Conservation (phyloP, 345 rosid genomes). For the Kernera saxatilis region DNA sequence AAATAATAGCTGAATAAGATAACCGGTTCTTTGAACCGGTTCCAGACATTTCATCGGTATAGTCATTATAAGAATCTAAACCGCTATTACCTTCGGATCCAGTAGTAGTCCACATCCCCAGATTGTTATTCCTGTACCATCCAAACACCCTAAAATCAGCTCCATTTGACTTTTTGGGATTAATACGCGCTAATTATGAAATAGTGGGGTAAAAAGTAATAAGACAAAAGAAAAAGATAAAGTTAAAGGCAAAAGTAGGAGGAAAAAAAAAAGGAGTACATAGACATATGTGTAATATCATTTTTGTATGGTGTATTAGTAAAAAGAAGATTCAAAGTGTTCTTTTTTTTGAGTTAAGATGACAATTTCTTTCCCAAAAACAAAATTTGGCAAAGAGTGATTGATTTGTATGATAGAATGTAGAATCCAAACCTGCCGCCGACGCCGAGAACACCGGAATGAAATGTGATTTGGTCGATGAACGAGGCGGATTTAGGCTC, state of each 20-base stretch:
- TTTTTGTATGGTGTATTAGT: background rate
- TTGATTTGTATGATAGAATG: background rate
- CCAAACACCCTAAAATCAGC: conserved; percentile 6
- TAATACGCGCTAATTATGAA: background rate
- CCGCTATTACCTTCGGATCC: conserved; percentile 40
- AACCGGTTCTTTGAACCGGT: conserved; percentile 24
- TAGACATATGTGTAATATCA: background rate
- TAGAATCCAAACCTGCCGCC: conserved; percentile 59
- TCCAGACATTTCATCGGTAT: conserved; percentile 51
- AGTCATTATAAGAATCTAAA: conserved; percentile 33
- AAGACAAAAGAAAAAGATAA: conserved; percentile 2
- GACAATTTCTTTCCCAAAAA: background rate
- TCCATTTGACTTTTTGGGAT: conserved; percentile 7
- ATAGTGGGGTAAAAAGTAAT: conserved; percentile 15
- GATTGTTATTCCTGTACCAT: conserved; percentile 61
- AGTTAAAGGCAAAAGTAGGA: conserved; percentile 25
- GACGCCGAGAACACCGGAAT: conserved; percentile 69
- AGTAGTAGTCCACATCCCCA: conserved; percentile 73
- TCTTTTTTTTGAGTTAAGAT: too few species aligned
- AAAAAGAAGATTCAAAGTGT: conserved; percentile 3
- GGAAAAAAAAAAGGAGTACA: background rate
- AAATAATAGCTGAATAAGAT: conserved; percentile 18
- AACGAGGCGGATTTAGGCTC: conserved; percentile 85
- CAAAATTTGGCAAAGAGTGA: background rate
- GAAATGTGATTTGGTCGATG: conserved; percentile 55